Conservation (phyloP, 2,329 filamentous ascomycete genomes). For the Hypocrella siamensis region DNA sequence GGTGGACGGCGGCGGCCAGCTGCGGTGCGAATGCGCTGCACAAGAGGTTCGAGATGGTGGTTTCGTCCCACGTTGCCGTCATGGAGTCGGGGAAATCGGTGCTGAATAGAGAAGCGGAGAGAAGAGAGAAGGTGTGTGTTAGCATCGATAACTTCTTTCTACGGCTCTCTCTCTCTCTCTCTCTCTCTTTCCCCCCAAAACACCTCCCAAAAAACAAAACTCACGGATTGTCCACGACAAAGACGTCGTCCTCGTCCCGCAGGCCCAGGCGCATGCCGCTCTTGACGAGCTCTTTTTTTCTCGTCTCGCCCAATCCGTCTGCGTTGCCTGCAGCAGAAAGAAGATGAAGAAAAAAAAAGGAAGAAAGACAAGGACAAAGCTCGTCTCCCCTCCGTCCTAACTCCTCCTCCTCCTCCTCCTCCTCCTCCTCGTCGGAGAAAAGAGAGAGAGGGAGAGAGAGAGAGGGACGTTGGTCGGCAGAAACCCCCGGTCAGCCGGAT, state of each 20-base stretch:
- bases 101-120: slow-evolving; percentile 3
- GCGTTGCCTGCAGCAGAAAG: slow-evolving; percentile 46
- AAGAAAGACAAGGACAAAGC: neutral
- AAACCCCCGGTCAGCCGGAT: no score
- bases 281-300: slow-evolving; percentile 70
- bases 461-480: no score
- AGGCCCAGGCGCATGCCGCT: slow-evolving; percentile 67
- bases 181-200: neutral
- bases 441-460: no score
- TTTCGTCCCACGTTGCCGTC: slow-evolving; percentile 59
- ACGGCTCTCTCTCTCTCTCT: neutral
- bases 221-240: slow-evolving; percentile 67
- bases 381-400: slow-evolving; percentile 1
- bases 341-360: slow-evolving; percentile 3
- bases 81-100: slow-evolving; percentile 79
- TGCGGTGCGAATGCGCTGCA: slow-evolving; percentile 59
- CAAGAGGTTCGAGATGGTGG: slow-evolving; percentile 55
- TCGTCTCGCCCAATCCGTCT: slow-evolving; percentile 69
- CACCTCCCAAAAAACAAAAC: slow-evolving; percentile 9
- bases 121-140: neutral
- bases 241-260: slow-evolving; percentile 59
- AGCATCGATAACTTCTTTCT: neutral
- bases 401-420: neutral
- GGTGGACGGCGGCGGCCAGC: slow-evolving; percentile 22
- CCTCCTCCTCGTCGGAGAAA: neutral